These are phyloP conservation scores for Gaeumannomyces tritici DNA, from an alignment of 2,329 filamentous ascomycete genomes.

Conservation along the genomic window DNA sequence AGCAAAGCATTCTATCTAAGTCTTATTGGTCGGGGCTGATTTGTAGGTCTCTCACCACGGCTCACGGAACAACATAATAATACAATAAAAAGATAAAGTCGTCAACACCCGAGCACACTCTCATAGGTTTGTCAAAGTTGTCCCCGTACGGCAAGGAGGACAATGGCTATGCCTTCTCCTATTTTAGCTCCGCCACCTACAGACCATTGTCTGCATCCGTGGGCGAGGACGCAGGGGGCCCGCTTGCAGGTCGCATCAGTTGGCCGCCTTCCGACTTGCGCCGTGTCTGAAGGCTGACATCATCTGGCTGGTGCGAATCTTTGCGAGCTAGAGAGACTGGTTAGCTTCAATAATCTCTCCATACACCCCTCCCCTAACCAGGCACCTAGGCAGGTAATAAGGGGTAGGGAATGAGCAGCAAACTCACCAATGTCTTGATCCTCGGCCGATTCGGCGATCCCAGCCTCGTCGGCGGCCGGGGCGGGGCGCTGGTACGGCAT, in stretches of 20 bases:
- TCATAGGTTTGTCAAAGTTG: background rate
- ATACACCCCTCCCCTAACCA: no score
- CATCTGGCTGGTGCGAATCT: background rate
- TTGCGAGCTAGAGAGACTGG: no score
- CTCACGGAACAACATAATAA: background rate
- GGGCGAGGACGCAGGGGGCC: background rate
- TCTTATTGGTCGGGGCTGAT: background rate
- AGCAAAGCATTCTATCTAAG: background rate
- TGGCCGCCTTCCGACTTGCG: background rate
- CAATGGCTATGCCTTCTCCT: background rate
- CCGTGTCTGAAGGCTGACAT: background rate
- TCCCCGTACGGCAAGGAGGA: no score
- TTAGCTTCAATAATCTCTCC: no score
- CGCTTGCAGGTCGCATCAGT: background rate
- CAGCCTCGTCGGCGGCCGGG: background rate
- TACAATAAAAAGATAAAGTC: background rate
- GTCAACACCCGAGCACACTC: background rate
- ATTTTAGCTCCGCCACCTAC: background rate
- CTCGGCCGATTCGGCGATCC: background rate
- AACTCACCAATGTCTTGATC: no score
- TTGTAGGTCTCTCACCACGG: background rate
- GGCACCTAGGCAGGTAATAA: no score
- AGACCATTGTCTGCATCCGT: background rate
- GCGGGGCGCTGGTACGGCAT: no score
- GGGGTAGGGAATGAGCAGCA: no score